Base-by-base conservation (phyloP, 2,329 filamentous ascomycete genomes). In the Orbilia blumenaviensis region DNA sequence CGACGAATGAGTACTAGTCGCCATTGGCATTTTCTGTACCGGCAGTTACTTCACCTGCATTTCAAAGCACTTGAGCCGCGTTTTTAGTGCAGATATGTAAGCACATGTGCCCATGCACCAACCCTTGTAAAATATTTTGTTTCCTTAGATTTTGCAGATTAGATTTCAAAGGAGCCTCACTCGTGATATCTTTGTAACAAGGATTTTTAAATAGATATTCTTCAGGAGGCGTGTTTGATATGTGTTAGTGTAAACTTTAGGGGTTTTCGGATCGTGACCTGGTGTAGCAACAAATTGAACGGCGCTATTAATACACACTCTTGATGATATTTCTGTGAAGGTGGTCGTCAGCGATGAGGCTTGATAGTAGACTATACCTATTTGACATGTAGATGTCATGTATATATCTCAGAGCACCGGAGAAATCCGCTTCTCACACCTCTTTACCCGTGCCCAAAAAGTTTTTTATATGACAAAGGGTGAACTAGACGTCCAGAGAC, bases 161-260 rank as follows among this genome's bases (percentile, higher is more conserved):
- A 42, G 50, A 36, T 54, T 18, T 12, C 8, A 38, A 21, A 38
- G 32, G 52, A 38, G 32, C 52, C 52, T 56, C 52, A 56, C 32
- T 12, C 32, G 32, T 56, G 52, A 56, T 36, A 38, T 36, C 27
- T 18, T 25, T 21, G 23, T 32, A 1, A 25, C 52, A 56, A 36
- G 52, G 52, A 25, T 36, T 38, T 56, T 56, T 56, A 56, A 56
- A 56, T 56, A 56, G 52, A 36, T n/a, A n/a, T 12, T 56, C 29
- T 56, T 56, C 14, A 38, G 3, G 12, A 46, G 21, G 3, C 41
- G 41, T 23, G 41, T 44, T 44, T 44, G 38, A n/a, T n/a, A 41
- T n/a, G n/a, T 41, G 12, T 41, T 41, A 41, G 38, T 44, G 16
- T 9, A 23, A 18, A 44, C 5, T 38, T n/a, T 23, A 23, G 16